phyloP scores from a whole-genome alignment of 225 moss, liverwort and hornwort species.

The Bryoerythrophyllum caledonicum region DNA sequence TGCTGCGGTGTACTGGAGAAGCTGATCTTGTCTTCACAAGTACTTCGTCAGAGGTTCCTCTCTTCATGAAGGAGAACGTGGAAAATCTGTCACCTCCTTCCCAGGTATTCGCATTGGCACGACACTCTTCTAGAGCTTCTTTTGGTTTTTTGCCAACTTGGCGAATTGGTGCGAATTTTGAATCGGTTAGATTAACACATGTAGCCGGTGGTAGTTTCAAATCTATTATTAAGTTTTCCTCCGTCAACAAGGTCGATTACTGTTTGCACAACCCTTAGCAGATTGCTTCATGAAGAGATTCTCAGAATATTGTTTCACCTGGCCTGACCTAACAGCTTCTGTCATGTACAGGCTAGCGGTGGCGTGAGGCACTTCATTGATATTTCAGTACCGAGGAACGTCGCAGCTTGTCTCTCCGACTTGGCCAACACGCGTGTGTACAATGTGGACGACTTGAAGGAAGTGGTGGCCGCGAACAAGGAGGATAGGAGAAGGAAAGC shows the following conservation, averaged over 20 bases:
- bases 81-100: slow-evolving; percentile 53
- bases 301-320: background rate
- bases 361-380: slow-evolving; percentile 84
- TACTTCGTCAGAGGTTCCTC: slow-evolving; percentile 75
- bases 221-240: background rate
- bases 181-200: background rate
- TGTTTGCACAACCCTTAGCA: background rate
- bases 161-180: background rate
- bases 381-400: slow-evolving; percentile 87
- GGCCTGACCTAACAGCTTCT: background rate
- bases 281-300: background rate
- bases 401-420: slow-evolving; percentile 69
- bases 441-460: slow-evolving; percentile 90
- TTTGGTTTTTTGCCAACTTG: background rate
- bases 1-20: slow-evolving; percentile 75
- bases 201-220: background rate
- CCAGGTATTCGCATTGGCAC: slow-evolving; percentile 27
- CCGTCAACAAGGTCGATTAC: no score
- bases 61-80: slow-evolving; percentile 73
- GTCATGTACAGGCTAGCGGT: slow-evolving; percentile 28
- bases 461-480: slow-evolving; percentile 91
- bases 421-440: slow-evolving; percentile 68
- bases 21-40: slow-evolving; percentile 82
- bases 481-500: slow-evolving; percentile 85
- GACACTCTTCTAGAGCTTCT: background rate